These are phyloP conservation scores for Mycena kentingensis DNA, from an alignment of 768 basidiomycete species.

Conservation along the genomic window DNA sequence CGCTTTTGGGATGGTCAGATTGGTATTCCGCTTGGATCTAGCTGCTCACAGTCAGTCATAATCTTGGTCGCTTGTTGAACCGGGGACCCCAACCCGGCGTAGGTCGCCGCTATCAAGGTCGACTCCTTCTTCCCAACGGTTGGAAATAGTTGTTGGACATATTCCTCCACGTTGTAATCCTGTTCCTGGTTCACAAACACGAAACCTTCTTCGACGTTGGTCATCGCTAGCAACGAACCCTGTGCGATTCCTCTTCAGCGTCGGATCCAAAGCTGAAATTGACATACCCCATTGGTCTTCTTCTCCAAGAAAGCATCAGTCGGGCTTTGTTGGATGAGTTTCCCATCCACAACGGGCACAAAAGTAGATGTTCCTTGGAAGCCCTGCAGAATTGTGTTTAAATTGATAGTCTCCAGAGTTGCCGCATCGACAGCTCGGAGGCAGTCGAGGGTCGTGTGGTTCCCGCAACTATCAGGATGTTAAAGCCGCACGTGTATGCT, in stretches of 20 bases:
- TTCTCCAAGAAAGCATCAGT: conserved; percentile 28
- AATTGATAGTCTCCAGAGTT: conserved; percentile 24
- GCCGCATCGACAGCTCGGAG: conserved; percentile 1
- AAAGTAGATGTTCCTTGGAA: conserved; percentile 29
- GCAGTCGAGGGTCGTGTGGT: not conserved
- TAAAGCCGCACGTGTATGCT: conserved; percentile 8
- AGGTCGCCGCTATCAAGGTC: conserved; percentile 13
- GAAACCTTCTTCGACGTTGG: conserved; percentile 27
- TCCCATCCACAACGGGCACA: conserved; percentile 34
- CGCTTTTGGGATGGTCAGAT: conserved; percentile 15
- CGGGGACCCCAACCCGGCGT: conserved; percentile 15
- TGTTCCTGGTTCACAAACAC: conserved; percentile 21
- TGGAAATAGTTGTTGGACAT: conserved; percentile 27
- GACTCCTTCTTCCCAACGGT: not conserved
- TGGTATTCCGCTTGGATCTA: not conserved
- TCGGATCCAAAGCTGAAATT: not conserved
- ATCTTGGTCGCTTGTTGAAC: conserved; percentile 20
- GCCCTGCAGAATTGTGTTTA: conserved; percentile 7
- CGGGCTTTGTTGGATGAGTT: conserved; percentile 33
- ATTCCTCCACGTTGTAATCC: conserved; percentile 15
- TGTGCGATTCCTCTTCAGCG: not conserved
- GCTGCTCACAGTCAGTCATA: conserved; percentile 28
- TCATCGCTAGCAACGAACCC: conserved; percentile 23
- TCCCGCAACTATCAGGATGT: not conserved
- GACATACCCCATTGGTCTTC: conserved; percentile 30